Percentiles rank a stretch among this genome's conserved stretches.
These are phyloP conservation scores for Starmerella roubikii DNA, from an alignment of 805 yeast species.

Conservation along the genomic window DNA sequence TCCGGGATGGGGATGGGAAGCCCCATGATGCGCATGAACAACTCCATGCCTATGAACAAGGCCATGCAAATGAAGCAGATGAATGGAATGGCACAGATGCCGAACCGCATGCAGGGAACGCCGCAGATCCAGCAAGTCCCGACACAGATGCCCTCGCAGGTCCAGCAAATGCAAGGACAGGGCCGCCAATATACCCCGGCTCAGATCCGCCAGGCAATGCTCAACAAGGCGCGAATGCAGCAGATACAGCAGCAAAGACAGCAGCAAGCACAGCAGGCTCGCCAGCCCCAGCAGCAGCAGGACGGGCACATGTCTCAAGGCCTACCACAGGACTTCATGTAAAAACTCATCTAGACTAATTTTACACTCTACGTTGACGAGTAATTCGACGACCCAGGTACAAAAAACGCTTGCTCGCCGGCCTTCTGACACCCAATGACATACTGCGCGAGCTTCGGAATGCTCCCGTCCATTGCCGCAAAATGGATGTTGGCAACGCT, in stretches of 20 bases:
- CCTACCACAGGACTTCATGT: background rate
- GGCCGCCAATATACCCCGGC: constrained; percentile 7
- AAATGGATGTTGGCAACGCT: constrained; percentile 4
- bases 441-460: constrained; percentile 1
- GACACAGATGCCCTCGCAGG: constrained; percentile 11
- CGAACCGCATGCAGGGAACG: background rate
- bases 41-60: constrained; percentile 4
- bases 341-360: background rate
- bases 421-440: constrained; percentile 1
- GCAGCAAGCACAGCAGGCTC: constrained; percentile 4
- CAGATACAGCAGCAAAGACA: constrained; percentile 5
- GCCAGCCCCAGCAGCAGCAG: background rate
- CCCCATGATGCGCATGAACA: constrained; percentile 6
- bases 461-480: background rate
- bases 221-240: constrained; percentile 7
- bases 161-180: constrained; percentile 7
- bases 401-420: constrained; percentile 5
- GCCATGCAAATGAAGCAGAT: constrained; percentile 3
- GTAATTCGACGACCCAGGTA: background rate
- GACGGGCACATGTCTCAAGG: background rate
- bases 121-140: constrained; percentile 10
- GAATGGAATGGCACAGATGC: background rate
- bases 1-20: background rate
- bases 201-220: constrained; percentile 13
- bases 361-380: background rate